Evolutionary conservation across 768 basidiomycete genomes (phyloP).

Genomic region (Hebeloma cylindrosporum): DNA sequence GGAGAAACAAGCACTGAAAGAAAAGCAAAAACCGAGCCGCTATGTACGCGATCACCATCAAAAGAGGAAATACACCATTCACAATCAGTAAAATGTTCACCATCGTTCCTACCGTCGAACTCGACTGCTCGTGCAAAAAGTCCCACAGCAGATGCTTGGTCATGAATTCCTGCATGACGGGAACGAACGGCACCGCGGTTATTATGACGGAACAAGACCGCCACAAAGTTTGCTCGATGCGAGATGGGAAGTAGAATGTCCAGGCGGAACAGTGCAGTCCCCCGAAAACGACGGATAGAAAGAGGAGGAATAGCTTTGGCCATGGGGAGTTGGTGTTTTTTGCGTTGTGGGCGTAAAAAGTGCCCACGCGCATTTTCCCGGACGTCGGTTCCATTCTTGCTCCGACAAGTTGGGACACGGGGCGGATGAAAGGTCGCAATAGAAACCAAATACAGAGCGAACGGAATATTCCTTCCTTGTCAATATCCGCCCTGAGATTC

Average conservation of each 20-base stretch:
- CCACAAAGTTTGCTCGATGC: neutral
- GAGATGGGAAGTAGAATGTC: conserved; percentile 22
- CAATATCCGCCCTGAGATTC: too few species aligned
- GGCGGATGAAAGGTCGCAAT: too few species aligned
- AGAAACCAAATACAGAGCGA: too few species aligned
- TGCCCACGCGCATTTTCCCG: neutral
- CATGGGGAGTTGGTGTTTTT: neutral
- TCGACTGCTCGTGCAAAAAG: too few species aligned
- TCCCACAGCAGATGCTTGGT: too few species aligned
- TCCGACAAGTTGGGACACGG: too few species aligned
- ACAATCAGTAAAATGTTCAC: neutral
- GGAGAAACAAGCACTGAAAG: neutral
- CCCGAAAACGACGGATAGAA: conserved; percentile 22
- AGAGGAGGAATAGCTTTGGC: neutral
- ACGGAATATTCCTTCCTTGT: too few species aligned
- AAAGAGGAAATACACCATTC: neutral
- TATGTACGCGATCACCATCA: neutral
- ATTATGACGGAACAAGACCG: neutral
- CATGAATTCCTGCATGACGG: too few species aligned
- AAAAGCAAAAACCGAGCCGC: conserved; percentile 4
- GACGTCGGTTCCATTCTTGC: too few species aligned
- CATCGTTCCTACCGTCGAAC: too few species aligned
- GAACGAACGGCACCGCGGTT: neutral
- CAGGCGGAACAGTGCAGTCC: conserved; percentile 29
- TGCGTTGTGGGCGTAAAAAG: neutral